Evolutionary conservation across 352 stramenopile genomes (phyloP), one percentile per base, ranked within the genome.

Genomic region (Globisporangium nagaii): DNA sequence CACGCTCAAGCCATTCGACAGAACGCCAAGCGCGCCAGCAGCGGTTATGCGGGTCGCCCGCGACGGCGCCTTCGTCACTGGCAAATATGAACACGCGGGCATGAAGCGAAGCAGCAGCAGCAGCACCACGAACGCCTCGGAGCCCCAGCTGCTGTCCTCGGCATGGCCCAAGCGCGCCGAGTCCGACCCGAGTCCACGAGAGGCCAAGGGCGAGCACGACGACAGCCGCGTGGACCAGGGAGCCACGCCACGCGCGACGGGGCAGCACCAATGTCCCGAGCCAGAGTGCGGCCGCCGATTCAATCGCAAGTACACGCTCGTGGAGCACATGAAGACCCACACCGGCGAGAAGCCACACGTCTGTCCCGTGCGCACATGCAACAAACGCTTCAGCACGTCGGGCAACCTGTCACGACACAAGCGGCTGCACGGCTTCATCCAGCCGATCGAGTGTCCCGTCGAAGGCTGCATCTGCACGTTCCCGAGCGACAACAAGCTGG

Each of bases 291-390:
- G 46, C 35, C 60, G 61, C 34, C 15, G 1, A 30, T 79, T 77
- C 62, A 79, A 63, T 45, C 70, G 71, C 61, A 80, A 77, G 58
- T 85, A 82, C 58, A 79, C 75, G 34, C 56, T 78, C 35, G 50
- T 57, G 6, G 72, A 84, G 58, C 73, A 86, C 47, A 71, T 74
- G 54, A 82, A 86, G 62, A 79, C 70, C 2, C 74, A 85, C 60
- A 77, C 69, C 41, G 73, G 75, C 36, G 75, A 80, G 44, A 83
- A 74, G 35, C 75, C 73, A 0, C 67, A 81, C 41, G 60, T 72
- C 20, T 84, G 74, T 20, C 67, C 73, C 4, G 67, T 80, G 34
- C 63, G 59, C 5, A 62, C 62, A 1, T 82, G 74, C 49, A 59
- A 51, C 25, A 82, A 82, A 39, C 70, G 74, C 40, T 82, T 84